Conservation (phyloP, 2,329 filamentous ascomycete genomes). For the Monosporascus sp. region DNA sequence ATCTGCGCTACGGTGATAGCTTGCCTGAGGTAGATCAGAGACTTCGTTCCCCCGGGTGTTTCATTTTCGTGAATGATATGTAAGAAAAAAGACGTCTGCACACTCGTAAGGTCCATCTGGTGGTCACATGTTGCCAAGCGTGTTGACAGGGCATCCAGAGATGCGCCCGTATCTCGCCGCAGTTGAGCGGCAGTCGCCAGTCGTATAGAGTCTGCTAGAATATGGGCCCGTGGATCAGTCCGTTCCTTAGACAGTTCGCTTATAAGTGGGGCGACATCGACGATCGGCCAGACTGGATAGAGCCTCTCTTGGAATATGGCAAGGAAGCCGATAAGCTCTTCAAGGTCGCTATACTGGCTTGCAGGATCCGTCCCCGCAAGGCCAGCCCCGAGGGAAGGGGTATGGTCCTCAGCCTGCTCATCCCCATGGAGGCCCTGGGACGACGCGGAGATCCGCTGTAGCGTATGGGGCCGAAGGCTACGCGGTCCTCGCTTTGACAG, state of each 20-base stretch:
- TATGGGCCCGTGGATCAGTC: constrained; percentile 19
- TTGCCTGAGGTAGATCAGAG: constrained; percentile 43
- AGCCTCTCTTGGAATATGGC: constrained; percentile 15
- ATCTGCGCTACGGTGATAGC: constrained; percentile 49
- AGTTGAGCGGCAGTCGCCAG: constrained; percentile 46
- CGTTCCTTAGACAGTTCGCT: constrained; percentile 31
- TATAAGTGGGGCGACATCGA: constrained; percentile 29
- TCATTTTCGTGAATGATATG: constrained; percentile 49
- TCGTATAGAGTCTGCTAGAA: constrained; percentile 40
- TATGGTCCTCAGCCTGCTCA: constrained; percentile 14
- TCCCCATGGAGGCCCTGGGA: no score
- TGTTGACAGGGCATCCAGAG: constrained; percentile 6
- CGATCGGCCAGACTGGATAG: constrained; percentile 48
- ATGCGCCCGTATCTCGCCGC: constrained; percentile 30
- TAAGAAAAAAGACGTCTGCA: constrained; percentile 46
- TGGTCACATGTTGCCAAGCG: constrained; percentile 5
- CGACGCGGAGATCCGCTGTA: constrained; percentile 34
- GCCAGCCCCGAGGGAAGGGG: no score
- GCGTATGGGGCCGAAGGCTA: constrained; percentile 39
- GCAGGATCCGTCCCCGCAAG: no score
- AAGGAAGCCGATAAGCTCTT: constrained; percentile 42
- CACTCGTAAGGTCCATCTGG: constrained; percentile 31
- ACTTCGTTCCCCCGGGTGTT: constrained; percentile 39
- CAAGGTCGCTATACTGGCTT: constrained; percentile 17
- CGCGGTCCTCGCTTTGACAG: constrained; percentile 42